Conservation (phyloP, 2,329 filamentous ascomycete genomes). For the Ustulina deusta region DNA sequence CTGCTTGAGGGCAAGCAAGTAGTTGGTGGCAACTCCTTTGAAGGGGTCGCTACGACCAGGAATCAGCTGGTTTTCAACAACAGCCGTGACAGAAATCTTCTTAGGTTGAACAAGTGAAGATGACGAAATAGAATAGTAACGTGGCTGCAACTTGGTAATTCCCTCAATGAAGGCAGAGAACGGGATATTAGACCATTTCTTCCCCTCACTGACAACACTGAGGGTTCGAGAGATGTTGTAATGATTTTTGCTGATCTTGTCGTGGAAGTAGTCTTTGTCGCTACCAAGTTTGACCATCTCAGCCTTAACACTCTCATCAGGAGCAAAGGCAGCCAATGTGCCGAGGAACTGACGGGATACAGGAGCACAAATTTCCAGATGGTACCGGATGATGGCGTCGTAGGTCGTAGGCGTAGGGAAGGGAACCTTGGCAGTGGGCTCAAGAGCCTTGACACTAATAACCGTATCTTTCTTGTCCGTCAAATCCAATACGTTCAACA, state of each 20-base stretch:
- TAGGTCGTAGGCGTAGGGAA: slow-evolving; percentile 98
- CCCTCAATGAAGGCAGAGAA: slow-evolving; percentile 97
- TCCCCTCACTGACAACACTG: slow-evolving; percentile 75
- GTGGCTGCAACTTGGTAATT: slow-evolving; percentile 92
- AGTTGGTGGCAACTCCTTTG: slow-evolving; percentile 97
- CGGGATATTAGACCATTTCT: slow-evolving; percentile 85
- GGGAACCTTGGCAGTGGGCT: slow-evolving; percentile 95
- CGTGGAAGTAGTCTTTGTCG: slow-evolving; percentile 95
- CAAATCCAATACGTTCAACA: slow-evolving; percentile 83
- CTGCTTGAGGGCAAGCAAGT: slow-evolving; percentile 92
- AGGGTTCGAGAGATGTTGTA: slow-evolving; percentile 92
- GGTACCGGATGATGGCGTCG: slow-evolving; percentile 91
- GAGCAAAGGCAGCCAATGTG: slow-evolving; percentile 88
- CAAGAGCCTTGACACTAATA: slow-evolving; percentile 88
- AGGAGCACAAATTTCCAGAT: slow-evolving; percentile 95
- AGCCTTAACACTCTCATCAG: slow-evolving; percentile 83
- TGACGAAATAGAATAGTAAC: slow-evolving; percentile 99
- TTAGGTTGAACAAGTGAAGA: slow-evolving; percentile 94
- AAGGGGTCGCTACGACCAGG: slow-evolving; percentile 82
- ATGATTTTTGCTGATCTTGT: slow-evolving; percentile 82
- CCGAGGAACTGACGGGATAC: slow-evolving; percentile 96
- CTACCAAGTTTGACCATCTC: slow-evolving; percentile 89
- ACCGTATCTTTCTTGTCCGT: slow-evolving; percentile 82
- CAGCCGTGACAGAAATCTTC: slow-evolving; percentile 93
- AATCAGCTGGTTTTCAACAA: slow-evolving; percentile 86